Conservation (phyloP, 208 protist species). For the Crithidia expoeki region DNA sequence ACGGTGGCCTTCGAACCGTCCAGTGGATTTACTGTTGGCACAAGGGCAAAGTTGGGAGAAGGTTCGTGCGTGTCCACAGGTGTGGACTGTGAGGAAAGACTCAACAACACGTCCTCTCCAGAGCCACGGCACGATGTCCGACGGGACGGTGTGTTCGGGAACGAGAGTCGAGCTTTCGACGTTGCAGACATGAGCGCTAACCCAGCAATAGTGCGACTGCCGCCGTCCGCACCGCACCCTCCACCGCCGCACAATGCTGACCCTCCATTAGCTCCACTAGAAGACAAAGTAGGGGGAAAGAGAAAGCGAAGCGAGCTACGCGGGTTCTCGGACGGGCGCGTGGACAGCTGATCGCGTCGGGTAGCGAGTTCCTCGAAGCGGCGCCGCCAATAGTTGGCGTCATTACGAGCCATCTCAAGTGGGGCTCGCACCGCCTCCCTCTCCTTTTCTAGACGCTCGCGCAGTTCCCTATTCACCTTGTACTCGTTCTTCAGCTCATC, state of each 20-base stretch:
- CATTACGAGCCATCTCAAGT: slow-evolving; percentile 52
- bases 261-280: neutral
- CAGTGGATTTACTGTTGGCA: neutral
- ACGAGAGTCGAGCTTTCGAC: slow-evolving; percentile 6
- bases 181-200: neutral
- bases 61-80: neutral
- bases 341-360: neutral
- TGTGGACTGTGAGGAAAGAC: slow-evolving; percentile 26
- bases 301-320: slow-evolving; percentile 26
- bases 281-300: neutral
- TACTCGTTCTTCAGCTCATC: slow-evolving; percentile 64
- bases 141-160: slow-evolving; percentile 4
- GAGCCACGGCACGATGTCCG: slow-evolving; percentile 26
- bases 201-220: neutral
- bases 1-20: neutral
- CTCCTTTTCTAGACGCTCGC: slow-evolving; percentile 53
- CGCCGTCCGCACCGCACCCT: neutral
- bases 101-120: slow-evolving; percentile 30
- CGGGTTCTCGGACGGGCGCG: slow-evolving; percentile 9
- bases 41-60: neutral
- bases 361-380: slow-evolving; percentile 63
- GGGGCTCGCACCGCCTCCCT: slow-evolving; percentile 34
- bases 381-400: slow-evolving; percentile 70
- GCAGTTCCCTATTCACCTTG: slow-evolving; percentile 49
- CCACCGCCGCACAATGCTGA: neutral